phyloP scores from a whole-genome alignment of 2,329 filamentous ascomycete genomes.

The Fusarium redolens region DNA sequence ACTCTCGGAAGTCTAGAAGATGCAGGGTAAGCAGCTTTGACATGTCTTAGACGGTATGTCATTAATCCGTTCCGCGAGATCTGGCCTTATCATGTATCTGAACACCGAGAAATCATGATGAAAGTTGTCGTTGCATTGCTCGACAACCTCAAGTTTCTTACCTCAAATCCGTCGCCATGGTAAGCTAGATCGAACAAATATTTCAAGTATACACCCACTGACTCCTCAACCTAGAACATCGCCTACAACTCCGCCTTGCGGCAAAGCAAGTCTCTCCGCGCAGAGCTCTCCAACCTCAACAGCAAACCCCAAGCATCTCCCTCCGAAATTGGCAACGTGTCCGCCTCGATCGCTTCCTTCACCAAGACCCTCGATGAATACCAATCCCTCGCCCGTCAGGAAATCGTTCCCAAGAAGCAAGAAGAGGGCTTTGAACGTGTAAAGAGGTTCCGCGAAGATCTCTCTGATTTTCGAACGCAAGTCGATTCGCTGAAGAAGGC shows the following conservation, averaged over 20 bases:
- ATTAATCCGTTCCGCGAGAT: constrained; percentile 43
- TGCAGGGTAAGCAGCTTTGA: constrained; percentile 18
- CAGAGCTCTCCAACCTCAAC: constrained; percentile 78
- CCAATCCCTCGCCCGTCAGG: constrained; percentile 83
- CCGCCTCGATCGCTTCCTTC: constrained; percentile 82
- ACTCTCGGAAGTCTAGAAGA: accelerated
- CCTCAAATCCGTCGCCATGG: constrained; percentile 43
- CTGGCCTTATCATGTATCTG: constrained; percentile 43
- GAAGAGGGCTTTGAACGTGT: constrained; percentile 89
- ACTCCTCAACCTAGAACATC: constrained; percentile 68
- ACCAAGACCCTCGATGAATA: constrained; percentile 94
- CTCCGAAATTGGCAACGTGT: constrained; percentile 72
- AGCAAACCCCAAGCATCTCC: constrained; percentile 71
- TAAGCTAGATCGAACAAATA: neutral
- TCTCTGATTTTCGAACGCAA: constrained; percentile 81
- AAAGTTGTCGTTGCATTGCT: constrained; percentile 20
- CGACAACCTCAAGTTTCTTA: constrained; percentile 13
- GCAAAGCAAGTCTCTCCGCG: constrained; percentile 83
- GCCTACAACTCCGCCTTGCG: constrained; percentile 88
- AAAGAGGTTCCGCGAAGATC: constrained; percentile 84
- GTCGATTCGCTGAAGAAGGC: constrained; percentile 82
- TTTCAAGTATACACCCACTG: accelerated
- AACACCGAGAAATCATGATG: constrained; percentile 37
- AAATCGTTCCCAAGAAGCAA: constrained; percentile 90
- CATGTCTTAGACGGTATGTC: neutral